A percentile compares a stretch with the other conserved stretches of the same genome.
Conservation (phyloP, 169 alveolate species). For the Cryptosporidium muris region DNA sequence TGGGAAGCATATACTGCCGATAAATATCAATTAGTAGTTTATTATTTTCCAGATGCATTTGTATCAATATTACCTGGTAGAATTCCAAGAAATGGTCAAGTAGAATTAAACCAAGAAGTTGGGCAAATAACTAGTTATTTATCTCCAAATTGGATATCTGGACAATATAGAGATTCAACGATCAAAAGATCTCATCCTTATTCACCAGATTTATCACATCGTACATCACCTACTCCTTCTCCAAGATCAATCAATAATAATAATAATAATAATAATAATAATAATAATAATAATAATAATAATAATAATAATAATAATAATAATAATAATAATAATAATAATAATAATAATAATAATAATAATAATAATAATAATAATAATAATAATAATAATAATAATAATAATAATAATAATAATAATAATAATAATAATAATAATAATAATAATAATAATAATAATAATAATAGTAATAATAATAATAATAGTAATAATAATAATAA, state of each 20-base stretch:
- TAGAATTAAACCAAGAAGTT: not conserved
- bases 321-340: too few relatives aligned
- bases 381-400: too few relatives aligned
- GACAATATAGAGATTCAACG: conserved; percentile 2
- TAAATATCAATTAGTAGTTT: conserved; percentile 28
- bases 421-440: too few relatives aligned
- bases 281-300: too few relatives aligned
- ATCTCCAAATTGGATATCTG: not conserved
- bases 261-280: not conserved
- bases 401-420: too few relatives aligned
- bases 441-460: too few relatives aligned
- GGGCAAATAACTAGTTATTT: not conserved
- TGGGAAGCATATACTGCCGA: conserved; percentile 78
- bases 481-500: too few relatives aligned
- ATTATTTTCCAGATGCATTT: conserved; percentile 65
- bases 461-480: too few relatives aligned
- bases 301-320: too few relatives aligned
- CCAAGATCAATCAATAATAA: conserved; percentile 15
- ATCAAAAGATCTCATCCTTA: conserved; percentile 47
- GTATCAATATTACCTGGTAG: conserved; percentile 71
- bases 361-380: too few relatives aligned
- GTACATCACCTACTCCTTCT: conserved; percentile 30
- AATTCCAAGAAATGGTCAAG: not conserved
- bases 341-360: too few relatives aligned
- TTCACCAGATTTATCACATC: conserved; percentile 9